Evolutionary conservation across 495 filamentous ascomycete genomes (phyloP), one percentile per base, ranked within the genome.

Genomic region (Neurospora tetrasperma): DNA sequence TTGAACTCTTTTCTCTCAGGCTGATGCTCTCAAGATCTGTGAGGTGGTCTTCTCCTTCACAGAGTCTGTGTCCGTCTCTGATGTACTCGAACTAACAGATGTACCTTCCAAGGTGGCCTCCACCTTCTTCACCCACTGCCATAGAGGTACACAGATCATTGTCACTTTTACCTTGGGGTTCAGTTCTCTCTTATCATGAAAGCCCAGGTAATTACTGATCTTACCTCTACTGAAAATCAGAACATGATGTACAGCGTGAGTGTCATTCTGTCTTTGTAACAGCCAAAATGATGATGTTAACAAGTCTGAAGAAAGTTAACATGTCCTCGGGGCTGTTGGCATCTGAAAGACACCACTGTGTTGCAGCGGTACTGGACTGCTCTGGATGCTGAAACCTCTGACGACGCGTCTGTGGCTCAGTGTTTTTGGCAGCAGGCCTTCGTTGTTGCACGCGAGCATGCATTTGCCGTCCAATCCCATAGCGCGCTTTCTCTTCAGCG

Each of bases 371-470:
- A 62, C 54, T 62, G 54, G 27, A 31, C 54, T 62, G 27, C 3
- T 31, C 12, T 62, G 54, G 54, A 62, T 62, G 27, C 54, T 62
- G 54, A 66, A 38, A 66, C 54, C 54, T 66, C 27, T 66, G 54
- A 38, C 23, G 27, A 62, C 27, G 54, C 54, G 54, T 66, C 54
- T 66, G 54, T 35, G 27, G 54, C 27, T 66, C 54, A 66, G 54
- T 62, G 54, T 62, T 62, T 62, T 62, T 62, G 54, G 54, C 54
- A 62, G 27, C 54, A 62, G 27, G 14, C 54, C 54, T 35, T 66
- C 27, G 54, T 66, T 66, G 54, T 66, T 66, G 54, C 54, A 66
- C 54, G 54, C 54, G 54, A 66, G 54, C 54, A 66, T 66, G 54
- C 54, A 66, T 66, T 66, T 66, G 27, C 54, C 14, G 27, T 66